Evolutionary conservation across 106 monocot species (phyloP).

Genomic region (Iris macrosiphon): DNA sequence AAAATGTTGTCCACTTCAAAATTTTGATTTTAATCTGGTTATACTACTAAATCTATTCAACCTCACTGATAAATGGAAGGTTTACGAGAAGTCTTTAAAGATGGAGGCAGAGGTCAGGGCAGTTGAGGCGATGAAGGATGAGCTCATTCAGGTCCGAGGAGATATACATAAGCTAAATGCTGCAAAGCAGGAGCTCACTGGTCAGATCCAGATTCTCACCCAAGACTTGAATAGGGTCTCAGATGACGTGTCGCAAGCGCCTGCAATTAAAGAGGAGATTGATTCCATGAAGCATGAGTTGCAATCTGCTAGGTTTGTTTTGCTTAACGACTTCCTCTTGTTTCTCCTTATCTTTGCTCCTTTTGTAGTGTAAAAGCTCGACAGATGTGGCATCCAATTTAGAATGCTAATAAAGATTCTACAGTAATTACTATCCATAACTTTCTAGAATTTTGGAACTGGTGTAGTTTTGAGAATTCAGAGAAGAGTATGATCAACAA

Average conservation of each 20-base stretch:
- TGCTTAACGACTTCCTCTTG: background rate
- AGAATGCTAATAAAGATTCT: too few relatives aligned
- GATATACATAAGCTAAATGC: slow-evolving; percentile 56
- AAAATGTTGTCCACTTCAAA: too few relatives aligned
- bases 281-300: slow-evolving; percentile 57
- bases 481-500: too few relatives aligned
- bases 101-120: slow-evolving; percentile 49
- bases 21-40: too few relatives aligned
- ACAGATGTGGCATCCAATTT: too few relatives aligned
- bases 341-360: too few relatives aligned
- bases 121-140: slow-evolving; percentile 47
- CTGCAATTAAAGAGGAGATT: slow-evolving; percentile 54
- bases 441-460: too few relatives aligned
- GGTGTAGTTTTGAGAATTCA: too few relatives aligned
- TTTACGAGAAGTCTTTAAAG: slow-evolving; percentile 59
- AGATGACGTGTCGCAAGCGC: slow-evolving; percentile 44
- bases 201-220: slow-evolving; percentile 44
- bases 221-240: slow-evolving; percentile 35
- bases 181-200: slow-evolving; percentile 36
- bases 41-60: too few relatives aligned
- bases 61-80: slow-evolving; percentile 24
- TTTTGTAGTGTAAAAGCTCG: too few relatives aligned
- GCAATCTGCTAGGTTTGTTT: slow-evolving; percentile 48
- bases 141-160: slow-evolving; percentile 43
- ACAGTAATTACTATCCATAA: too few relatives aligned